A percentile compares a stretch with the other conserved stretches of the same genome.
Evolutionary conservation across 2,329 filamentous ascomycete genomes (phyloP).

Genomic region (Ceratocystis variospora): DNA sequence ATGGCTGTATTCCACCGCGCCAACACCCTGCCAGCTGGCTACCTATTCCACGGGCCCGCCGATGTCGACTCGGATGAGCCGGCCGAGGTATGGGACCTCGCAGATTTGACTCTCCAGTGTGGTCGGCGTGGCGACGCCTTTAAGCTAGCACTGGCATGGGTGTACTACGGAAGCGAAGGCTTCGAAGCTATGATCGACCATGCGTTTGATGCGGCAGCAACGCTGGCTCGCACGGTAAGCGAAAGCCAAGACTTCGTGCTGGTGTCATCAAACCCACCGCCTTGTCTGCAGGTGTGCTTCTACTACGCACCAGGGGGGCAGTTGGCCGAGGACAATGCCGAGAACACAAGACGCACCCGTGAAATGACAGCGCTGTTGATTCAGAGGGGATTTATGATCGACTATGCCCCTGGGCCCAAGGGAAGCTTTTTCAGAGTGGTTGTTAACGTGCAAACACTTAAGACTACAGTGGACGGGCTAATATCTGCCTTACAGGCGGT

Average conservation of each 20-base stretch:
- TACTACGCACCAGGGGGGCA: slow-evolving; percentile 51
- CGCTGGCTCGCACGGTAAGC: slow-evolving; percentile 50
- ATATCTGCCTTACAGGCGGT: slow-evolving; percentile 40
- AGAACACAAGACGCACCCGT: slow-evolving; percentile 38
- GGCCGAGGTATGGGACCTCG: slow-evolving; percentile 68
- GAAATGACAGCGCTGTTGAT: slow-evolving; percentile 37
- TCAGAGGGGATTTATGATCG: slow-evolving; percentile 43
- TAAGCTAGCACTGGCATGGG: slow-evolving; percentile 79
- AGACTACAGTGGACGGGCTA: slow-evolving; percentile 39
- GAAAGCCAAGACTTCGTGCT: slow-evolving; percentile 49
- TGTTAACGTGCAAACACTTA: slow-evolving; percentile 42
- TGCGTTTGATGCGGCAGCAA: slow-evolving; percentile 57
- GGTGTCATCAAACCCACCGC: slow-evolving; percentile 62
- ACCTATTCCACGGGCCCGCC: slow-evolving; percentile 55
- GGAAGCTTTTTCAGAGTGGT: slow-evolving; percentile 48
- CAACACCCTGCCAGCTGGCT: slow-evolving; percentile 77
- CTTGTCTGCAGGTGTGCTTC: slow-evolving; percentile 90
- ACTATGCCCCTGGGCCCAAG: slow-evolving; percentile 43
- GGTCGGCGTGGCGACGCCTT: slow-evolving; percentile 73
- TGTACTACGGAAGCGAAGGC: slow-evolving; percentile 69
- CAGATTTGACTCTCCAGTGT: slow-evolving; percentile 86
- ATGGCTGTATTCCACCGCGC: slow-evolving; percentile 63
- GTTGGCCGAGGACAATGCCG: slow-evolving; percentile 26
- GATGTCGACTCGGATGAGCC: slow-evolving; percentile 27
- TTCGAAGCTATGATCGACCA: slow-evolving; percentile 56